Conservation (phyloP, 352 stramenopile species). For the Elongisporangium undulatum region DNA sequence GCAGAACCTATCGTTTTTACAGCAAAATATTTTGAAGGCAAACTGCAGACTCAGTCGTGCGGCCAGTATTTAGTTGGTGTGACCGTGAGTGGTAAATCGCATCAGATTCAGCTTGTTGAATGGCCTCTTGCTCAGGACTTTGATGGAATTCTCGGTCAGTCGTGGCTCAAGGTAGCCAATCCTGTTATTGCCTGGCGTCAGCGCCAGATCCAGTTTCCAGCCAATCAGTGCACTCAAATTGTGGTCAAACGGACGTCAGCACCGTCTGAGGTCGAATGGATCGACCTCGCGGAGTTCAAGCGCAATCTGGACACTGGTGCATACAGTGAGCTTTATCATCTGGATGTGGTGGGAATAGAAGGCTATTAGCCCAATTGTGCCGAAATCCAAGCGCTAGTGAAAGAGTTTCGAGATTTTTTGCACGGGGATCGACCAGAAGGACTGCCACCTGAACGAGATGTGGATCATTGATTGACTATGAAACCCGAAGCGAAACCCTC, state of each 20-base stretch:
- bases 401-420: slow-evolving; percentile 8
- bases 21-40: slow-evolving; percentile 9
- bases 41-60: not conserved
- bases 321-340: slow-evolving; percentile 6
- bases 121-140: slow-evolving; percentile 11
- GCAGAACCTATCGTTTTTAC: slow-evolving; percentile 1
- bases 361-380: slow-evolving; percentile 1
- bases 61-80: slow-evolving; percentile 6
- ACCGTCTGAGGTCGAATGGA: slow-evolving; percentile 4
- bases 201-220: too few relatives aligned
- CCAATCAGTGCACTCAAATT: too few relatives aligned
- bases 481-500: slow-evolving; percentile 3
- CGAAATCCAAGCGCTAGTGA: slow-evolving; percentile 2
- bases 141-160: slow-evolving; percentile 7
- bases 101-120: slow-evolving; percentile 6
- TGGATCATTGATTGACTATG: slow-evolving; percentile 4
- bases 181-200: slow-evolving; percentile 6
- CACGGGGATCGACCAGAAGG: slow-evolving; percentile 4
- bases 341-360: slow-evolving; percentile 1
- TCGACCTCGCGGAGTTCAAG: slow-evolving; percentile 6
- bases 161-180: slow-evolving; percentile 6
- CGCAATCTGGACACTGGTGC: slow-evolving; percentile 4
- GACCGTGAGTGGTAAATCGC: slow-evolving; percentile 2
- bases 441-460: slow-evolving; percentile 6
- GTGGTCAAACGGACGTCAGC: not conserved